These are phyloP conservation scores for Panicum virgatum DNA, from an alignment of 202 grass and related monocot genomes.

Conservation along the genomic window DNA sequence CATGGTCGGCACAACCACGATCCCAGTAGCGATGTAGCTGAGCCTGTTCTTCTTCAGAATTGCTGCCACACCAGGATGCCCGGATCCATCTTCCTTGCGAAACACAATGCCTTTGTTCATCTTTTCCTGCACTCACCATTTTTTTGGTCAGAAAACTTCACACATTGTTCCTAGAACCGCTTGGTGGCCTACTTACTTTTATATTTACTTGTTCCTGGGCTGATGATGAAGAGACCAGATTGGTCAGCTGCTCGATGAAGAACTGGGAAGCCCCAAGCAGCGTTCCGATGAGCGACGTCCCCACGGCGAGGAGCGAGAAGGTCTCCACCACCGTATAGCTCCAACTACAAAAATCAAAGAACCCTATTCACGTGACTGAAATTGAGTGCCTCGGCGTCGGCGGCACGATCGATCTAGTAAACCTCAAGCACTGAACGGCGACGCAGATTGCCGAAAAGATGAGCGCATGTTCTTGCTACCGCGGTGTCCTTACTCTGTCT, in stretches of 20 bases:
- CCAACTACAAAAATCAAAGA: constrained; percentile 43
- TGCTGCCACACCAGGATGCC: neutral
- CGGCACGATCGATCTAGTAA: neutral
- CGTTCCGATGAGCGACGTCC: constrained; percentile 76
- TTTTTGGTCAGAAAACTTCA: neutral
- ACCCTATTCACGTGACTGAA: neutral
- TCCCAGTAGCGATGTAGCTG: constrained; percentile 42
- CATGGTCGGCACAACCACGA: constrained; percentile 60
- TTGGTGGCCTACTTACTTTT: neutral
- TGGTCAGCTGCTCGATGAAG: constrained; percentile 76
- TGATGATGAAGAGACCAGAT: constrained; percentile 36
- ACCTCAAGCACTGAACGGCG: neutral
- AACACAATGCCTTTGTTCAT: neutral
- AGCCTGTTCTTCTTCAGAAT: constrained; percentile 41
- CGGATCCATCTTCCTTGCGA: constrained; percentile 7
- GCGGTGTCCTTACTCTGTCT: constrained; percentile 50
- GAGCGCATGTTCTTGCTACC: neutral
- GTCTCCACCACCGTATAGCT: constrained; percentile 62
- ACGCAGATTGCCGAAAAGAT: neutral
- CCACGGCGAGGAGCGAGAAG: constrained; percentile 80
- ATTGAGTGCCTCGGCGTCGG: neutral
- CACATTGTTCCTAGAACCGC: neutral
- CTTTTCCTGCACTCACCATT: constrained; percentile 30
- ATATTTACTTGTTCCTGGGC: constrained; percentile 9
- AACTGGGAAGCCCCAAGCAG: constrained; percentile 78